Percentiles rank a stretch among this genome's conserved stretches.
Conservation (phyloP, 1,284 basidiomycete genomes). For the Pyrrhoderma lamaoense region DNA sequence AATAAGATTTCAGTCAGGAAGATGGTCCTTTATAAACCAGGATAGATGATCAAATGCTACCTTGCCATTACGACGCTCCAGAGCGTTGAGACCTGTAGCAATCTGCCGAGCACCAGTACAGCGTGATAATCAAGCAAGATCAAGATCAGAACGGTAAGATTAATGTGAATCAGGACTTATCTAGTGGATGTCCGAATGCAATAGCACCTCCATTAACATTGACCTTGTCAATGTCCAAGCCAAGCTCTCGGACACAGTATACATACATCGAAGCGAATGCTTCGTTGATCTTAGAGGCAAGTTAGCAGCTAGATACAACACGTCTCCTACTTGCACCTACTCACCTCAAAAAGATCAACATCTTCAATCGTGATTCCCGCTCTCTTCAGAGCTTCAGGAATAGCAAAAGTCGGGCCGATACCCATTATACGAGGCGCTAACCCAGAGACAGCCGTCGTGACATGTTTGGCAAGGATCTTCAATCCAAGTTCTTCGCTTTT, state of each 20-base stretch:
- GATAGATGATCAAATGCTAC: slow-evolving; percentile 31
- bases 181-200: slow-evolving; percentile 83
- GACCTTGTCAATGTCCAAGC: slow-evolving; percentile 65
- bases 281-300: slow-evolving; percentile 88
- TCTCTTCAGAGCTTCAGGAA: slow-evolving; percentile 59
- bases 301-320: neutral
- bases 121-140: slow-evolving; percentile 37
- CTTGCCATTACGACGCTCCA: slow-evolving; percentile 72
- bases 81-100: slow-evolving; percentile 80
- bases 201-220: slow-evolving; percentile 91
- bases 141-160: neutral
- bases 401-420: slow-evolving; percentile 68
- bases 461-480: slow-evolving; percentile 69
- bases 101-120: slow-evolving; percentile 86
- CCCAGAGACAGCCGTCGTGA: slow-evolving; percentile 69
- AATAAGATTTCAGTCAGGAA: neutral
- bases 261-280: slow-evolving; percentile 87
- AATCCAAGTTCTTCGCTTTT: slow-evolving; percentile 74
- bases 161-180: slow-evolving; percentile 40
- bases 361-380: slow-evolving; percentile 62
- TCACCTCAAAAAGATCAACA: slow-evolving; percentile 76
- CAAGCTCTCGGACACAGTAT: slow-evolving; percentile 71
- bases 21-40: neutral
- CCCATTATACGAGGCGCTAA: slow-evolving; percentile 81
- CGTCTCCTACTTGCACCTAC: neutral